These are phyloP conservation scores for Crucibulum laeve DNA, from an alignment of 768 basidiomycete genomes.

Conservation along the genomic window DNA sequence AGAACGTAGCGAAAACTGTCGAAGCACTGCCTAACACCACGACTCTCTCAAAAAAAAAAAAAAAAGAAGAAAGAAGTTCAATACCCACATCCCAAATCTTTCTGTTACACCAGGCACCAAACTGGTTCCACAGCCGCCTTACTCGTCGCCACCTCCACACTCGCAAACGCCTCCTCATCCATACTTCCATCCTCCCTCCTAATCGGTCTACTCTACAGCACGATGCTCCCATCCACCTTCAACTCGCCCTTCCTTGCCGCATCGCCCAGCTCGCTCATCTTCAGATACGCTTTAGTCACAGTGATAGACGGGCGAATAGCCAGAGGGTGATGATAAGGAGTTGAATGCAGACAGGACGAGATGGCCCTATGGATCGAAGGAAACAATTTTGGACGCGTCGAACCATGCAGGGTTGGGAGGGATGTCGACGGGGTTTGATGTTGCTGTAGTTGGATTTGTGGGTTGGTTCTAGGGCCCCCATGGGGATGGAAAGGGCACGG, in stretches of 20 bases:
- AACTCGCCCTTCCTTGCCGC: conserved; percentile 69
- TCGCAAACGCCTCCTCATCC: conserved; percentile 56
- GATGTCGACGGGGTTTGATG: conserved; percentile 82
- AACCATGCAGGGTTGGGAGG: conserved; percentile 77
- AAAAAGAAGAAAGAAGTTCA: conserved; percentile 1
- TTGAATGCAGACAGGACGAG: conserved; percentile 72
- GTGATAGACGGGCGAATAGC: conserved; percentile 93
- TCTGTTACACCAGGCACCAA: conserved; percentile 94
- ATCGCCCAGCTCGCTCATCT: conserved; percentile 90
- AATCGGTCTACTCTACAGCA: conserved; percentile 63
- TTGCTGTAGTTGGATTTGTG: conserved; percentile 80
- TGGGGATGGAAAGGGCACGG: conserved; percentile 87
- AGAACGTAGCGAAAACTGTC: too few relatives aligned
- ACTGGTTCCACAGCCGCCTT: conserved; percentile 97
- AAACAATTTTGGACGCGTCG: conserved; percentile 76
- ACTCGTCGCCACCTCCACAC: conserved; percentile 83
- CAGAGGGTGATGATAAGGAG: too few relatives aligned
- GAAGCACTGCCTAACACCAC: too few relatives aligned
- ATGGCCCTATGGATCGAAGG: conserved; percentile 93
- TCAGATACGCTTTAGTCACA: conserved; percentile 90
- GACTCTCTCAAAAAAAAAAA: conserved; percentile 1
- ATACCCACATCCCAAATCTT: conserved; percentile 83
- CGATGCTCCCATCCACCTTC: conserved; percentile 76
- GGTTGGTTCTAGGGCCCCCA: conserved; percentile 73
- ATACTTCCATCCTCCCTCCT: conserved; percentile 58